phyloP scores from a whole-genome alignment of 257 asterid genomes.

The Fraxinus americana region DNA sequence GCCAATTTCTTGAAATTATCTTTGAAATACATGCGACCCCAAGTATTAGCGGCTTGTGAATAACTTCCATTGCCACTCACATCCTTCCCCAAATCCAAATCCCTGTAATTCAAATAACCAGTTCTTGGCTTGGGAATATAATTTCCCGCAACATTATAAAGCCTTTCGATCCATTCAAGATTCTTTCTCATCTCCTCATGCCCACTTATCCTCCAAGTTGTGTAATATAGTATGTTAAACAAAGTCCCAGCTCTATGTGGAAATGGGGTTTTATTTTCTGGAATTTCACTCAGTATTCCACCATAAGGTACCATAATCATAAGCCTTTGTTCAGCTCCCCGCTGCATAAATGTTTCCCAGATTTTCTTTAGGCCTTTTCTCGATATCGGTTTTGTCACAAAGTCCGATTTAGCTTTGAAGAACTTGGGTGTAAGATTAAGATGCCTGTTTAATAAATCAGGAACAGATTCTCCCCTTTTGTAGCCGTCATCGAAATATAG shows the following conservation, averaged over 20 bases:
- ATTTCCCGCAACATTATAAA: not conserved
- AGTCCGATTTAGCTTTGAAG: slow-evolving; percentile 11
- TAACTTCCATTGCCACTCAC: not conserved
- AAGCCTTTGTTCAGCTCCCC: not conserved
- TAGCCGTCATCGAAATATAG: not conserved
- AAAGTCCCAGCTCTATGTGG: slow-evolving; percentile 5
- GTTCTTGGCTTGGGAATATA: slow-evolving; percentile 7
- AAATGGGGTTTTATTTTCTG: not conserved
- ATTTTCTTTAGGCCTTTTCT: not conserved
- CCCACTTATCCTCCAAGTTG: not conserved
- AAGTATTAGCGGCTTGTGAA: not conserved
- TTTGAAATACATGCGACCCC: slow-evolving; percentile 3
- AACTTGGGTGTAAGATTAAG: not conserved
- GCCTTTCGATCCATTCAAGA: not conserved
- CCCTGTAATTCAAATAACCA: slow-evolving; percentile 8
- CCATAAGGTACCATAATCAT: slow-evolving; percentile 8
- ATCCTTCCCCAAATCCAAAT: slow-evolving; percentile 1
- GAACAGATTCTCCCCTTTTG: not conserved
- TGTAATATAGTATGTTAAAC: not conserved
- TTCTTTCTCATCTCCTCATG: not conserved
- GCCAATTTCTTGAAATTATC: slow-evolving; percentile 3
- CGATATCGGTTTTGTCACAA: slow-evolving; percentile 6
- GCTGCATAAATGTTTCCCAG: not conserved
- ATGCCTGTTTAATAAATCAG: not conserved
- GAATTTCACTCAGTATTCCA: not conserved